A percentile compares a stretch with the other conserved stretches of the same genome.
Evolutionary conservation across 2,329 filamentous ascomycete species (phyloP).

Genomic region (Macroventuria anomochaeta): DNA sequence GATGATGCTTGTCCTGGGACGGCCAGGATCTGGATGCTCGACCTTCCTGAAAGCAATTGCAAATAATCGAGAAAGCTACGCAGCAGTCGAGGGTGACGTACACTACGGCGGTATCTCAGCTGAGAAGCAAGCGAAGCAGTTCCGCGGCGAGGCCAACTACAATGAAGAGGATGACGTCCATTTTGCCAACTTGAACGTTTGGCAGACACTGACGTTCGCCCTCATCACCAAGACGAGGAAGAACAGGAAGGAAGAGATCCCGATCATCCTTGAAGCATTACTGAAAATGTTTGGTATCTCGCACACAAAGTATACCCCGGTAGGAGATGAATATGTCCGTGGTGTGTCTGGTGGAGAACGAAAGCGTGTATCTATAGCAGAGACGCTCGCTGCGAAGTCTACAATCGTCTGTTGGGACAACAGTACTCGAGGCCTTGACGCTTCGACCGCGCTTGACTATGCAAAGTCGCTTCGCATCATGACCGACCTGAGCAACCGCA

Average conservation of each 20-base stretch:
- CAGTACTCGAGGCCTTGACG: constrained; percentile 78
- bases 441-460: constrained; percentile 79
- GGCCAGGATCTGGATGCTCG: constrained; percentile 76
- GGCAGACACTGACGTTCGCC: constrained; percentile 78
- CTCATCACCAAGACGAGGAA: constrained; percentile 78
- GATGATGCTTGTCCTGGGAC: constrained; percentile 75
- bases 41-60: constrained; percentile 79
- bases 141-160: constrained; percentile 78
- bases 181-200: constrained; percentile 75
- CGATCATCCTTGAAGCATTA: constrained; percentile 71
- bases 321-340: constrained; percentile 75
- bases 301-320: constrained; percentile 75
- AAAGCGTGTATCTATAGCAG: constrained; percentile 76
- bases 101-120: constrained; percentile 75
- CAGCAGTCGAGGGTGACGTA: constrained; percentile 71
- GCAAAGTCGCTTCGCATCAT: constrained; percentile 78
- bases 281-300: constrained; percentile 80
- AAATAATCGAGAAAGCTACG: constrained; percentile 71
- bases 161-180: constrained; percentile 80
- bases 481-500: constrained; percentile 76
- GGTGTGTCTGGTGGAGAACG: constrained; percentile 82
- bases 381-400: constrained; percentile 69
- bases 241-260: constrained; percentile 67
- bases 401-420: constrained; percentile 79
- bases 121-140: constrained; percentile 70